Evolutionary conservation across 371 early-diverging fungal species (phyloP).

Genomic region (Haplosporangium sp.): DNA sequence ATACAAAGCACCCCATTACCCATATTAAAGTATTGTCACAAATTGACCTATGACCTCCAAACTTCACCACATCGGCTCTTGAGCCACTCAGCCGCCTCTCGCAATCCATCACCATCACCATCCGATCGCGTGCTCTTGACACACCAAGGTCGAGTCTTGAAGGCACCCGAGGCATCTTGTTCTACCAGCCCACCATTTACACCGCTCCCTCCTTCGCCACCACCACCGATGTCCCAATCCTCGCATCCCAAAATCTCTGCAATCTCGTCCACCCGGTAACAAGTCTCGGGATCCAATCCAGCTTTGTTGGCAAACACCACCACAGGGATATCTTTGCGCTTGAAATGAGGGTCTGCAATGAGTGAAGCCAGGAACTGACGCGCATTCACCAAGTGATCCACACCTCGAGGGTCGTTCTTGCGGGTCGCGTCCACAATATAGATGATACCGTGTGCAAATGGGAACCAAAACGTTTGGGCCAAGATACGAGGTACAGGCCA

Average conservation of each 20-base stretch:
- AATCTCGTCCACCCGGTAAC: conserved; percentile 52
- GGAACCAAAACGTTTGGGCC: conserved; percentile 55
- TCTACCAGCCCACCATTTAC: conserved; percentile 1
- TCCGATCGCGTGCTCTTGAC: conserved; percentile 52
- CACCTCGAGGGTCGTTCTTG: conserved; percentile 51
- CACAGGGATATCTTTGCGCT: conserved; percentile 42
- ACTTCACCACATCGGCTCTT: conserved; percentile 52
- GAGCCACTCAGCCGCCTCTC: conserved; percentile 53
- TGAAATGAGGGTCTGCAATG: conserved; percentile 35
- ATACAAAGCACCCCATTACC: too few relatives aligned
- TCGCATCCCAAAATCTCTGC: conserved; percentile 53
- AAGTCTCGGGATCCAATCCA: conserved; percentile 43
- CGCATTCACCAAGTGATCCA: conserved; percentile 47
- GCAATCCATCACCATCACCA: conserved; percentile 42
- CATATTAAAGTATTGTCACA: too few relatives aligned
- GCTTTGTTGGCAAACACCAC: conserved; percentile 55
- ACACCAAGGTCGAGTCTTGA: conserved; percentile 40
- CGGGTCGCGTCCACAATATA: conserved; percentile 53
- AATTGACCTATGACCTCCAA: conserved; percentile 18
- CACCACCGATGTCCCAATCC: conserved; percentile 35
- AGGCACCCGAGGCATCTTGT: neutral
- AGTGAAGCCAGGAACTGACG: conserved; percentile 43
- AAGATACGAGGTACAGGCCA: conserved; percentile 53
- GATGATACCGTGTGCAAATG: conserved; percentile 49
- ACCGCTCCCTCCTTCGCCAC: neutral